Evolutionary conservation across 768 basidiomycete species (phyloP).

Genomic region (Gloeostereum incarnatum): DNA sequence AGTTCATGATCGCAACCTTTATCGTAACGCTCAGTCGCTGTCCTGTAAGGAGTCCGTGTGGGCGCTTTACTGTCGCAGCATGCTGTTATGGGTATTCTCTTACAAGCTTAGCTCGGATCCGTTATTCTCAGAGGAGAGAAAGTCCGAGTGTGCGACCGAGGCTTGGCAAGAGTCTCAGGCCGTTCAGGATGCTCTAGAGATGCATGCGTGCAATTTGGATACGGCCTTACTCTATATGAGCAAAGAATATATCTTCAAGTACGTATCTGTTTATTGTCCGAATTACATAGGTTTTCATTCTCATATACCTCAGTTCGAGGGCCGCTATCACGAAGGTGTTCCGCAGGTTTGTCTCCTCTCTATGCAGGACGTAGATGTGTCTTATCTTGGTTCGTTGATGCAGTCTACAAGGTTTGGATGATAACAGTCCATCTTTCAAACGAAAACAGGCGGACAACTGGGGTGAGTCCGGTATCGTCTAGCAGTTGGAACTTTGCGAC

Average conservation of each 20-base stretch:
- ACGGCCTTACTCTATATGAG: conserved; percentile 56
- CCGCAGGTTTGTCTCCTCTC: conserved; percentile 43
- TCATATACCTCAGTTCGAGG: conserved; percentile 36
- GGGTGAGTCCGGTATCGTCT: conserved; percentile 40
- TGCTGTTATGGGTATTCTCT: conserved; percentile 75
- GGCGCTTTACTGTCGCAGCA: conserved; percentile 75
- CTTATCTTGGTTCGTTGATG: conserved; percentile 15
- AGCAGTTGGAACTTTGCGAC: neutral
- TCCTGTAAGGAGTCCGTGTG: conserved; percentile 73
- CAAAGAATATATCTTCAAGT: conserved; percentile 72
- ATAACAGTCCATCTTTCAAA: conserved; percentile 47
- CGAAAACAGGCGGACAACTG: conserved; percentile 70
- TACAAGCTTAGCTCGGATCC: conserved; percentile 35
- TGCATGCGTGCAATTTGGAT: conserved; percentile 66
- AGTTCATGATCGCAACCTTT: conserved; percentile 38
- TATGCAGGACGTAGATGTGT: conserved; percentile 8
- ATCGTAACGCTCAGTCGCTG: conserved; percentile 28
- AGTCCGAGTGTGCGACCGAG: conserved; percentile 34
- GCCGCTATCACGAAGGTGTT: conserved; percentile 56
- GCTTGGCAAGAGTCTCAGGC: conserved; percentile 59
- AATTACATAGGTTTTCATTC: conserved; percentile 3
- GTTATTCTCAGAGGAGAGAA: neutral
- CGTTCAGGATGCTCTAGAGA: conserved; percentile 57
- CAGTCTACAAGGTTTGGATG: conserved; percentile 44
- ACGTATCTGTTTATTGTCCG: conserved; percentile 17